Evolutionary conservation across 768 basidiomycete genomes (phyloP).

Genomic region (Podaxis mareebaensis): DNA sequence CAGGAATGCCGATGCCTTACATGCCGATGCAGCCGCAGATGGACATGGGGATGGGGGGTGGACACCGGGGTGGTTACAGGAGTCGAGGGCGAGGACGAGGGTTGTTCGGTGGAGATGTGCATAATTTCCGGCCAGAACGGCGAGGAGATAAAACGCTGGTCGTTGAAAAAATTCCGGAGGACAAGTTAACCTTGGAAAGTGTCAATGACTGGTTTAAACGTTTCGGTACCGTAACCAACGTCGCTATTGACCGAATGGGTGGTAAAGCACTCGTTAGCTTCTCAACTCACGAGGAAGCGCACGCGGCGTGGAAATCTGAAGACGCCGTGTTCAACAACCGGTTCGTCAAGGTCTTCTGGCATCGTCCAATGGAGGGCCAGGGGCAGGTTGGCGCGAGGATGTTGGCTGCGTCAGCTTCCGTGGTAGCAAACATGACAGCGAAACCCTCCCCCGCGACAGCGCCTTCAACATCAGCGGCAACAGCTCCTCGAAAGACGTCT

Average conservation of each 20-base stretch:
- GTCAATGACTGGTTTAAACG: conserved; percentile 90
- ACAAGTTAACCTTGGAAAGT: conserved; percentile 72
- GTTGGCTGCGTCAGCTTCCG: conserved; percentile 78
- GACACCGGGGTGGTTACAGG: conserved; percentile 37
- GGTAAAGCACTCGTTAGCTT: conserved; percentile 90
- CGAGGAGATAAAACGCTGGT: conserved; percentile 82
- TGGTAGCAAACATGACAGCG: conserved; percentile 63
- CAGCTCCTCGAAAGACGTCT: conserved; percentile 19
- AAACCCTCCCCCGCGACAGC: conserved; percentile 32
- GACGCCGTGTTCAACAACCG: conserved; percentile 95
- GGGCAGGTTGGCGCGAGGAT: conserved; percentile 76
- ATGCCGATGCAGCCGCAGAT: conserved; percentile 27
- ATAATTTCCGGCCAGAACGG: conserved; percentile 65
- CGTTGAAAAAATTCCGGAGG: conserved; percentile 91
- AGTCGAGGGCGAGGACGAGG: conserved; percentile 44
- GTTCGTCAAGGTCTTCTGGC: conserved; percentile 96
- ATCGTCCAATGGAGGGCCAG: conserved; percentile 89
- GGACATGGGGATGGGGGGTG: conserved; percentile 30
- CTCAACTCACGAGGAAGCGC: conserved; percentile 77
- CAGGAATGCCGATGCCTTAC: conserved; percentile 12
- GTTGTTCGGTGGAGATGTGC: conserved; percentile 64
- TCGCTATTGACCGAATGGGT: conserved; percentile 75
- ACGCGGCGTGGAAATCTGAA: conserved; percentile 88
- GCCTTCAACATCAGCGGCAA: conserved; percentile 19
- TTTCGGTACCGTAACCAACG: conserved; percentile 91